Base-by-base conservation (phyloP, 148 eudicot genomes). In the Beta vulgaris region DNA sequence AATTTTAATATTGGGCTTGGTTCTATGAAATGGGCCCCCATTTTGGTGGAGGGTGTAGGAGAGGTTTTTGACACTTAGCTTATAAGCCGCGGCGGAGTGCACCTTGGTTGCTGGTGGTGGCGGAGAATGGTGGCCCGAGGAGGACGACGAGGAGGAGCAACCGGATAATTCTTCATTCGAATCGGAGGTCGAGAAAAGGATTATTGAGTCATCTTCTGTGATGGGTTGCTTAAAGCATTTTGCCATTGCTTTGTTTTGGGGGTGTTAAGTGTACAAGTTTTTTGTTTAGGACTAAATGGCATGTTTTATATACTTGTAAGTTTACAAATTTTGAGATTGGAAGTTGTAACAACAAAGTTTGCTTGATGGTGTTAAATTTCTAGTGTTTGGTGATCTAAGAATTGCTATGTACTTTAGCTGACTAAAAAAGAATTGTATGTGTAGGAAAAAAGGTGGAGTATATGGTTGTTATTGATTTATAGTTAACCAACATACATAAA, bases 111-210 rank as follows among this genome's bases (percentile, higher is more conserved):
- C 25, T 65, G 84, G 11, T 80, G 86, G 79, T 51, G 89, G 80
- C 65, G 84, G 81, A 3, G 78, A 77, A 37, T 81, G 84, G 59
- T 68, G 77, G 71, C 77, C 6, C 19, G 76, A 69, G 69, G 81
- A 73, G 18, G 87, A 84, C 49, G 91, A 88, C 34, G 98, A 91
- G 64, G 95, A 91, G 48, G 85, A 88, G 76, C 88, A 87, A 39
- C 88, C 83, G 54, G 88, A 91, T 10, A 40, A 40, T 58, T 85
- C 90, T 6, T 81, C 87, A 25, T 83, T 84, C 13, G 90, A 88
- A 77, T 85, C 80, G 73, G 84, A 78, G 58, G 91, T 77, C 9
- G 93, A 88, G 83, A 92, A 89, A 77, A 90, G 91, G 39, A 88
- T 77, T 7, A 77, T 68, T n/a, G 97, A 84, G 72, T 87, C 97